Evolutionary conservation across 1,139 yeast genomes (phyloP).

Genomic region (Yamadazyma songkhlaensis): DNA sequence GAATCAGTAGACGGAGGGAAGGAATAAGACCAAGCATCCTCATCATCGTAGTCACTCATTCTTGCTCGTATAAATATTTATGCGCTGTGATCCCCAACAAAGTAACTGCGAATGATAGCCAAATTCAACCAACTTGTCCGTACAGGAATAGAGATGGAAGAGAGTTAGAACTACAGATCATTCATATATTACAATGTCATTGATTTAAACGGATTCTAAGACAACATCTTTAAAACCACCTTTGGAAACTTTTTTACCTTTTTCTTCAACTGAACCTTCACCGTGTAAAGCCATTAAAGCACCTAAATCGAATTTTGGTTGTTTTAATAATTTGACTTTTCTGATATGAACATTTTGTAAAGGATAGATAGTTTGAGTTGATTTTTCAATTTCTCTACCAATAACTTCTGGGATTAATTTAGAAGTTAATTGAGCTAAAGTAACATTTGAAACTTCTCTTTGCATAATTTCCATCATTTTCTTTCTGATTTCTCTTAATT

Average conservation of each 20-base stretch:
- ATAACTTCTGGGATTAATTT: conserved; percentile 53
- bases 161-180: not conserved
- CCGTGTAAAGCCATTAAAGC: conserved; percentile 52
- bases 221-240: conserved; percentile 52
- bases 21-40: conserved; percentile 46
- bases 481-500: conserved; percentile 51
- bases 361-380: conserved; percentile 50
- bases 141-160: not conserved
- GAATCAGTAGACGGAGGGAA: conserved; percentile 42
- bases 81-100: not conserved
- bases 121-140: too few species aligned
- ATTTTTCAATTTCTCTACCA: conserved; percentile 53
- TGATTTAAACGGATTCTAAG: conserved; percentile 41
- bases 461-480: conserved; percentile 52
- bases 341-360: conserved; percentile 53
- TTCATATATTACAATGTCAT: conserved; percentile 3
- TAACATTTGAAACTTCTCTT: conserved; percentile 50
- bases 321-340: conserved; percentile 52
- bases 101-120: too few species aligned
- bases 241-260: conserved; percentile 50
- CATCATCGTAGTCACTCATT: conserved; percentile 15
- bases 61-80: conserved; percentile 6
- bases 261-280: conserved; percentile 49
- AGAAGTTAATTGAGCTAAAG: conserved; percentile 50
- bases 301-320: conserved; percentile 53